Evolutionary conservation across 495 filamentous ascomycete species (phyloP).

Genomic region (Pyronema omphalodes): DNA sequence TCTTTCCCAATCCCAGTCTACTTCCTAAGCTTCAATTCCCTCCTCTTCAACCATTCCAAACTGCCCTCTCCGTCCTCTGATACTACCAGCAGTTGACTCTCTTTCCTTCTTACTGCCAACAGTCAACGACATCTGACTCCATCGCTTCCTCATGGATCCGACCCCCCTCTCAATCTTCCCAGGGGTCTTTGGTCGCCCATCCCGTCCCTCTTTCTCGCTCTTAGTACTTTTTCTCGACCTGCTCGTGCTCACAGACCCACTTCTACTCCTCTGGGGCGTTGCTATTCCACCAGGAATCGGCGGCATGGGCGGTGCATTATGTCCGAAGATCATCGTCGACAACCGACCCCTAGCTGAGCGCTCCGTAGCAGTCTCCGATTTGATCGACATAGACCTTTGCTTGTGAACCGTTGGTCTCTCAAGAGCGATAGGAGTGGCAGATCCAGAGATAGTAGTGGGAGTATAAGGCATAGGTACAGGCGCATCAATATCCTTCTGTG

Average conservation of each 20-base stretch:
- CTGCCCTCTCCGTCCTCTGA: no score
- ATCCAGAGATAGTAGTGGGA: no score
- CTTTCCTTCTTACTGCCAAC: slow-evolving; percentile 33
- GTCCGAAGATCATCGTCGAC: slow-evolving; percentile 23
- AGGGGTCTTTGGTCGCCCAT: slow-evolving; percentile 2
- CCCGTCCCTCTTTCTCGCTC: slow-evolving; percentile 2
- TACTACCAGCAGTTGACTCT: background rate
- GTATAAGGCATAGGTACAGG: background rate
- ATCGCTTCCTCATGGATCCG: slow-evolving; percentile 48
- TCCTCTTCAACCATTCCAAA: no score
- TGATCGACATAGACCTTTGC: background rate
- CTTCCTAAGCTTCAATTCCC: no score
- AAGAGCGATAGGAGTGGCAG: no score
- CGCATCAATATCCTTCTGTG: background rate
- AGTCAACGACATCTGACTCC: slow-evolving; percentile 49
- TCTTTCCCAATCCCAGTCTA: no score
- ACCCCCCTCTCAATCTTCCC: slow-evolving; percentile 26
- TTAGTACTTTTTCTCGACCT: slow-evolving; percentile 5
- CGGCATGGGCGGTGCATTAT: slow-evolving; percentile 6
- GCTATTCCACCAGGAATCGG: slow-evolving; percentile 10
- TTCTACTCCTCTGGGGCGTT: slow-evolving; percentile 9
- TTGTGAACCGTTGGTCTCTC: background rate
- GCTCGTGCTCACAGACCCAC: slow-evolving; percentile 10
- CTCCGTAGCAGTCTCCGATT: background rate
- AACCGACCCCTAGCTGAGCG: slow-evolving; percentile 5